Base-by-base conservation (phyloP, 306 rosid species). In the barrel medic (Medicago truncatula) region DNA sequence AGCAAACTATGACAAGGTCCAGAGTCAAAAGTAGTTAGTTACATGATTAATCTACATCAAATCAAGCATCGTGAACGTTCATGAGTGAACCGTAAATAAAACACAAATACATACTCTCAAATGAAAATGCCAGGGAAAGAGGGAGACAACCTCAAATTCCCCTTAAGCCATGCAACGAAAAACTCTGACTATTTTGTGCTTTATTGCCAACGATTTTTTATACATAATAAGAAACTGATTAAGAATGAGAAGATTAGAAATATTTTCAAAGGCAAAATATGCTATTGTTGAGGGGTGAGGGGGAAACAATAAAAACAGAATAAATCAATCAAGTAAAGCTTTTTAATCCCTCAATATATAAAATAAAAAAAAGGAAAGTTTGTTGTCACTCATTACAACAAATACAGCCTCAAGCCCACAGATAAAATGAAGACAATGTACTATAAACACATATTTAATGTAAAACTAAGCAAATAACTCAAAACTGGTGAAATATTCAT, bases 1-100 rank as follows among this genome's bases (percentile, higher is more conserved):
- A 28, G 28, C 72, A 71, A 34, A 38, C 47, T 70, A 70, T 8
- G 56, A 23, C 59, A 61, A 57, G 66, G 63, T 43, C 44, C 59
- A 11, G 16, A 4, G 75, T 38, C 7, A 21, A 77, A 65, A 67
- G 52, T 34, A 38, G 39, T 25, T 20, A 12, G 66, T 28, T 28
- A 61, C 31, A 16, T 43, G 54, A 18, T 57, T 64, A 39, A 52
- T 65, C 73, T 21, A 57, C 23, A 36, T 76, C 44, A 52, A 52
- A 52, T 41, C 73, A 65, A 21, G 44, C 43, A 76, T 38, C 28
- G 15, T 53, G 60, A 18, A 8, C 9, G 18, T 53, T 53, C 60
- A 53, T 17, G 28, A 53, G 18, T 39, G 50, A 50, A 49, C 4
- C 1, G 6, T 41, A 74, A 36, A 63, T 4, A 36, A 7, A 63